A percentile compares a stretch with the other conserved stretches of the same genome.
phyloP scores from a whole-genome alignment of 768 basidiomycete genomes.

The Boletellus ananiceps region DNA sequence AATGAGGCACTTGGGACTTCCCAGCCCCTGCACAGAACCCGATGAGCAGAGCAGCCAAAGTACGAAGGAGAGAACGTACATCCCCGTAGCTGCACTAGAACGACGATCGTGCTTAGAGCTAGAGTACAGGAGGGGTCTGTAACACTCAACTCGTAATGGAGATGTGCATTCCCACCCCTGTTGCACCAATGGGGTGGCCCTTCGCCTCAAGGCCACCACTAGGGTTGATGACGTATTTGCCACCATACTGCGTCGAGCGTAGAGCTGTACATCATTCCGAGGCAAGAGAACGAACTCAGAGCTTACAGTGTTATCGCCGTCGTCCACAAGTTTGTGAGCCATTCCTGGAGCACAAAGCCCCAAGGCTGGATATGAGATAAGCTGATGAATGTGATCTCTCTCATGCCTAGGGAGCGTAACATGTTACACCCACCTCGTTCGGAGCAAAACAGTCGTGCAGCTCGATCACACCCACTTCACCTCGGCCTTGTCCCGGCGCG shows the following conservation, averaged over 20 bases:
- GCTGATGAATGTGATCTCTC: constrained; percentile 32
- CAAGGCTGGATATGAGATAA: constrained; percentile 75
- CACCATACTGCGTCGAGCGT: constrained; percentile 52
- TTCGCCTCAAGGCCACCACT: constrained; percentile 84
- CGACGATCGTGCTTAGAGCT: constrained; percentile 1
- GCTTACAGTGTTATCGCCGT: constrained; percentile 71
- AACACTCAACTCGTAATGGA: constrained; percentile 65
- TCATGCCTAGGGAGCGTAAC: background rate
- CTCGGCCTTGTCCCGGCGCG: constrained; percentile 51
- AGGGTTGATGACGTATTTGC: constrained; percentile 78
- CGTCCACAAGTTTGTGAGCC: constrained; percentile 67
- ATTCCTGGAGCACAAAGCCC: constrained; percentile 60
- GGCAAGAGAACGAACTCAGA: background rate
- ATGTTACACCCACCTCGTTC: constrained; percentile 52
- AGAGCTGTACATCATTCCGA: background rate
- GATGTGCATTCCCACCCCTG: constrained; percentile 78
- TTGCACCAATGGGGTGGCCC: constrained; percentile 78
- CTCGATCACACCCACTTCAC: constrained; percentile 77
- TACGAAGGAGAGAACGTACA: constrained; percentile 36
- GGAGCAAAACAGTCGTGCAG: constrained; percentile 82
- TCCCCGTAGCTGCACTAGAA: constrained; percentile 65
- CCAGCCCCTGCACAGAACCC: constrained; percentile 53
- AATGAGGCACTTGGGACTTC: constrained; percentile 67
- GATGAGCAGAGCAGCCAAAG: background rate
- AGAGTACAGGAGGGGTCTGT: background rate